A percentile compares a stretch with the other conserved stretches of the same genome.
Conservation (phyloP, 2,329 filamentous ascomycete species). For the Phialophora verrucosa region DNA sequence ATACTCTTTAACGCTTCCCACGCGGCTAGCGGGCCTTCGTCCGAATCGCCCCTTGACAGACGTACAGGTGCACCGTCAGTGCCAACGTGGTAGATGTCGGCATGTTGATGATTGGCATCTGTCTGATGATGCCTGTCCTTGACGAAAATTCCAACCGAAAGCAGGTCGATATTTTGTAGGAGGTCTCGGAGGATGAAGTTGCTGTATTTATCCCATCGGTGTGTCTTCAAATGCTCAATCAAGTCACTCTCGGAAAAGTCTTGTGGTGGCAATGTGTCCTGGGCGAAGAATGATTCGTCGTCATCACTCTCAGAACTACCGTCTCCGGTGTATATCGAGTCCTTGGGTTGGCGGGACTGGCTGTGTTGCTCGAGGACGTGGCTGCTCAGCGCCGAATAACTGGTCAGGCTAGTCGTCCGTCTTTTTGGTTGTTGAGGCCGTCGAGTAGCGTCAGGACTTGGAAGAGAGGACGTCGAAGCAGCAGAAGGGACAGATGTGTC, state of each 20-base stretch:
- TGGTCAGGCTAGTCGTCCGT: slow-evolving; percentile 7
- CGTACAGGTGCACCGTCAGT: slow-evolving; percentile 52
- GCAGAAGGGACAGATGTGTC: slow-evolving; percentile 6
- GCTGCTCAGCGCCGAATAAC: slow-evolving; percentile 6
- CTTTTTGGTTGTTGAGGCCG: not conserved
- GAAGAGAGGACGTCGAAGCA: slow-evolving; percentile 21
- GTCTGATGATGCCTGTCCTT: slow-evolving; percentile 52
- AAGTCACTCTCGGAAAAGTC: slow-evolving; percentile 53
- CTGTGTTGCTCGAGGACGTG: slow-evolving; percentile 26
- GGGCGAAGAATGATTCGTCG: slow-evolving; percentile 49
- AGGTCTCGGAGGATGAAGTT: slow-evolving; percentile 50
- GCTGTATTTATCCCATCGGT: slow-evolving; percentile 51
- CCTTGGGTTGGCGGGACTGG: slow-evolving; percentile 29
- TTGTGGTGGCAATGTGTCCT: slow-evolving; percentile 47
- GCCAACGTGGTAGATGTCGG: slow-evolving; percentile 64
- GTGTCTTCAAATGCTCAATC: slow-evolving; percentile 51
- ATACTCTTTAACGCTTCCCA: slow-evolving; percentile 47
- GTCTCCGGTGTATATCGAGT: slow-evolving; percentile 42
- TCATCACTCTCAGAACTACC: slow-evolving; percentile 46
- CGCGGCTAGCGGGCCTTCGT: slow-evolving; percentile 45
- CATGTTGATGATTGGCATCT: slow-evolving; percentile 56
- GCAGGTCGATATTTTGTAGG: slow-evolving; percentile 52
- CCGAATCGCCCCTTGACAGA: slow-evolving; percentile 41
- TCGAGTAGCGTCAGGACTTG: slow-evolving; percentile 7
- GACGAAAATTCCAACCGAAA: slow-evolving; percentile 43